Base-by-base conservation (phyloP, 129 eudicot genomes). In the Escallonia herrerae region DNA sequence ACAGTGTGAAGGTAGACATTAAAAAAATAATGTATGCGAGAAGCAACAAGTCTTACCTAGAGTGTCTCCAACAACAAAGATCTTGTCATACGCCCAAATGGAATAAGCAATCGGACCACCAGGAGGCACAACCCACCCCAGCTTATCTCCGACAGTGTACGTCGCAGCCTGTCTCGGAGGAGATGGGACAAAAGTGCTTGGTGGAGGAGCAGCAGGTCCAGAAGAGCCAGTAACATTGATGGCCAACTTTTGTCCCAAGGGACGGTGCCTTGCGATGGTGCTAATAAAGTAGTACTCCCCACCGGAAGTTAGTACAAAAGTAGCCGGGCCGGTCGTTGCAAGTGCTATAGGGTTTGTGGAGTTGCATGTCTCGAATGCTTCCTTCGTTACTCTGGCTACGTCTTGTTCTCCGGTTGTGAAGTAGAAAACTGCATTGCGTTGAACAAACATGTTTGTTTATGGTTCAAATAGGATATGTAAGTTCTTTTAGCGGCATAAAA, bases 341-440 rank as follows among this genome's bases (percentile, higher is more conserved):
- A 74, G 66, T 6, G 59, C 43, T 2, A 74, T 52, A 15, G 76
- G 68, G 11, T 44, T 49, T 57, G 42, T n/a, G 2, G 66, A 44
- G 63, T 59, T 65, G 70, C 83, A 74, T 8, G 60, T 64, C 15
- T 70, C 75, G 33, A 8, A 79, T 8, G 76, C 79, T 60, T 50
- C 70, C 53, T 65, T 69, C 6, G 76, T 74, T 8, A 79, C 83
- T 8, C 52, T 37, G n/a, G 79, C 76, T 56, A 66, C 83, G 47
- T 71, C 72, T 15, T 74, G 83, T 6, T 8, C 0, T 22, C 77
- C 74, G 4, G 69, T 71, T 2, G 50, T 2, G 60, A 61, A 76
- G 64, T 75, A 58, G 73, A 72, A 75, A 61, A 66, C 80, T 80
- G 67, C 64, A 58, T 44, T 11, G 12, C n/a, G 52, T 4, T 44